These are phyloP conservation scores for Scheffersomyces illinoinensis DNA, from an alignment of 1,139 yeast genomes.

Conservation along the genomic window DNA sequence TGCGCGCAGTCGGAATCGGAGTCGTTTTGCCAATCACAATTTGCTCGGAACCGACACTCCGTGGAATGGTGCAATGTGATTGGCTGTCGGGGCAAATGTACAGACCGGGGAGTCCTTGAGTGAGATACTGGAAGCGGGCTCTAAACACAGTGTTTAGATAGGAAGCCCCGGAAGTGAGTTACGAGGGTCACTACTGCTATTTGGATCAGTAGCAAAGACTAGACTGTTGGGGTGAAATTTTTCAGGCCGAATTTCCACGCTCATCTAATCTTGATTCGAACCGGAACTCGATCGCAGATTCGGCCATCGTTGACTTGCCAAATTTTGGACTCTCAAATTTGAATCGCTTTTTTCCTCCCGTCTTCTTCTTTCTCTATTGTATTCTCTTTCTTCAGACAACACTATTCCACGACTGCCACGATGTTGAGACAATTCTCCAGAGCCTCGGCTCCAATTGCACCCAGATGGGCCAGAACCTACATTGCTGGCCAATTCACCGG, in stretches of 20 bases:
- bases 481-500: constrained; percentile 56
- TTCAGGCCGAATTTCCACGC: background rate
- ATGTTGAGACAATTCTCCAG: constrained; percentile 49
- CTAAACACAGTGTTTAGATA: background rate
- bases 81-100: background rate
- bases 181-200: background rate
- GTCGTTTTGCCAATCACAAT: background rate
- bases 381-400: constrained; percentile 7
- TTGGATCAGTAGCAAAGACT: background rate
- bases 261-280: background rate
- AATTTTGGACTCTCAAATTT: background rate
- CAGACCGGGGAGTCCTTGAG: background rate
- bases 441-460: constrained; percentile 28
- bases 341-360: background rate
- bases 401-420: constrained; percentile 5
- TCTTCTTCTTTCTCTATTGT: background rate
- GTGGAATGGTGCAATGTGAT: constrained; percentile 3
- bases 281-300: background rate
- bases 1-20: background rate
- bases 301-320: background rate
- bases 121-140: background rate
- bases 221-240: background rate
- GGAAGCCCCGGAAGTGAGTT: background rate
- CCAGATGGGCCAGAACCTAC: constrained; percentile 47
- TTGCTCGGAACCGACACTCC: constrained; percentile 2